These are phyloP conservation scores for Fraxinus sp. DNA, from an alignment of 305 asterid genomes.

Conservation along the genomic window DNA sequence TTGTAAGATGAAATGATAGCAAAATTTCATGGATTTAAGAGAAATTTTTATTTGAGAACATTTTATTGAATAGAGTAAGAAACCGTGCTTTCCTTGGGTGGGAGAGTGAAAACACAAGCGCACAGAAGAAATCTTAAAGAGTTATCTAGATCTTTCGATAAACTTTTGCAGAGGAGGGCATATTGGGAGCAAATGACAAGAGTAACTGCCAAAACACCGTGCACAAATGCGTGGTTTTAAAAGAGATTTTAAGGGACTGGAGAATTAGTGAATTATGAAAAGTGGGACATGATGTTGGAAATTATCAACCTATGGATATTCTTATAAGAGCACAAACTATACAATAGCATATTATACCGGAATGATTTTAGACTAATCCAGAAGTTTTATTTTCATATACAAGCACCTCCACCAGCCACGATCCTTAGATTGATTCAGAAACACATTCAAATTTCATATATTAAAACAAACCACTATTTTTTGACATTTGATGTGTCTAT, in stretches of 20 bases:
- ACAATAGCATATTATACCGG: neutral
- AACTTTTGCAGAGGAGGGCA: neutral
- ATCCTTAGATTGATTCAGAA: neutral
- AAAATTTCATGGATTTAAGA: neutral
- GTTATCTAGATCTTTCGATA: neutral
- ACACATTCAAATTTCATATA: neutral
- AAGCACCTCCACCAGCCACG: neutral
- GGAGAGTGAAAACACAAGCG: neutral
- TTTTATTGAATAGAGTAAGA: neutral
- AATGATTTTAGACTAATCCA: neutral
- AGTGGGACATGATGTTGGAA: neutral
- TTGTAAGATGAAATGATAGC: neutral
- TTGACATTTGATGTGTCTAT: neutral
- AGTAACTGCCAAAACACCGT: neutral
- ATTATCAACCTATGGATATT: neutral
- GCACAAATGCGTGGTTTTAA: neutral
- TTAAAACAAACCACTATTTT: neutral
- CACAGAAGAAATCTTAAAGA: neutral
- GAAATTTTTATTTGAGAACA: neutral
- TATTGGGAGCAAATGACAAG: neutral
- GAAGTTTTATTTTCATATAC: neutral
- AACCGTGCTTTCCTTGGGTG: neutral
- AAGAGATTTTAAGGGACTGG: neutral
- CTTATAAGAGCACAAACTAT: neutral
- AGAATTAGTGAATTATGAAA: neutral